A percentile compares a stretch with the other conserved stretches of the same genome.
phyloP scores from a whole-genome alignment of 805 yeast genomes.

The Candida silvatica region DNA sequence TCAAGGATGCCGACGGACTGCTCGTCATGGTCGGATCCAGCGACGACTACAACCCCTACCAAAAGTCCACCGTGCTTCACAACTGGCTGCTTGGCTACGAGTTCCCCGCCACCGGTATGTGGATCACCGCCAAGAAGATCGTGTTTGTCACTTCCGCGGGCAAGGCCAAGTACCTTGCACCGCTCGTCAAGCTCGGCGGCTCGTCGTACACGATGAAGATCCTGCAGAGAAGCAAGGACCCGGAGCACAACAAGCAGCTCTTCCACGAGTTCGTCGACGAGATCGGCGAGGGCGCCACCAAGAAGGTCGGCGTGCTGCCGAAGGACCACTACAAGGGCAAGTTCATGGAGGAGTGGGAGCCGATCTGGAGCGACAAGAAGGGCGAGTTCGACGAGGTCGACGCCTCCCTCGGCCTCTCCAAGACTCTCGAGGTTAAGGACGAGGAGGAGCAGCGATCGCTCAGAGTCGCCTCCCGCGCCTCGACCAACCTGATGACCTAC shows the following conservation, averaged over 20 bases:
- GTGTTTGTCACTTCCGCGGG: constrained; percentile 72
- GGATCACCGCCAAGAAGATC: constrained; percentile 49
- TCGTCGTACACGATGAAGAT: constrained; percentile 27
- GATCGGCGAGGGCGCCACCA: constrained; percentile 35
- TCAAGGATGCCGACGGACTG: constrained; percentile 39
- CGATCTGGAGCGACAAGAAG: constrained; percentile 25
- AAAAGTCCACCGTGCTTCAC: constrained; percentile 78
- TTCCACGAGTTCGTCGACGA: constrained; percentile 49
- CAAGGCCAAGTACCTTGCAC: constrained; percentile 71
- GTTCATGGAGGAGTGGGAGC: constrained; percentile 75
- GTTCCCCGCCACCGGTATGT: constrained; percentile 83
- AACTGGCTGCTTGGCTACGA: constrained; percentile 93
- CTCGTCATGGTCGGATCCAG: constrained; percentile 75
- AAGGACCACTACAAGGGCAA: constrained; percentile 81
- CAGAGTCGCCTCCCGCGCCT: constrained; percentile 66
- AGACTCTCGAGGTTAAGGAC: constrained; percentile 67
- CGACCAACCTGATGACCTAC: constrained; percentile 69
- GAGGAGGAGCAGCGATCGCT: constrained; percentile 61
- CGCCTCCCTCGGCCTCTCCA: constrained; percentile 45
- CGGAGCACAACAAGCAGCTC: constrained; percentile 59
- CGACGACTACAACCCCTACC: constrained; percentile 84
- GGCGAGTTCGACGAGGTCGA: constrained; percentile 38
- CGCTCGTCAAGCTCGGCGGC: constrained; percentile 39
- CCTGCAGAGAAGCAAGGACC: constrained; percentile 76
- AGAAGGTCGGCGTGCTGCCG: constrained; percentile 54